Conservation (phyloP, 495 filamentous ascomycete species). For the Xylaria castorea region DNA sequence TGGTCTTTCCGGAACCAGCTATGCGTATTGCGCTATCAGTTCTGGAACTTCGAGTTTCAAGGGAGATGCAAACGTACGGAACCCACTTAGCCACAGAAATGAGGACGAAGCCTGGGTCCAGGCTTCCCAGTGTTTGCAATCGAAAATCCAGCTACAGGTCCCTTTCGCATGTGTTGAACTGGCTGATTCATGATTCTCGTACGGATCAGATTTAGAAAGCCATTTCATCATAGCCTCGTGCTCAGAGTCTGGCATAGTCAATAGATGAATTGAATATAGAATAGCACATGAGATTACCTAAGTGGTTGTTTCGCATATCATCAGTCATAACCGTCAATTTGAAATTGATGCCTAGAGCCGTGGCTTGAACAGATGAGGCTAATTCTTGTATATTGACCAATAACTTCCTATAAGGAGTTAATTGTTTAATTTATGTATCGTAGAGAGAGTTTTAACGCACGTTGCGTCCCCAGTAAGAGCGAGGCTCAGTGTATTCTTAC, state of each 20-base stretch:
- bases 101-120: not conserved
- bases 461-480: not conserved
- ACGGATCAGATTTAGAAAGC: not conserved
- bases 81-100: not conserved
- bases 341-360: not conserved
- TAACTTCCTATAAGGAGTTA: not conserved
- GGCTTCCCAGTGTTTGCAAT: not conserved
- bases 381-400: not conserved
- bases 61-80: not conserved
- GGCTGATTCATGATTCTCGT: not conserved
- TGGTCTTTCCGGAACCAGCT: not conserved
- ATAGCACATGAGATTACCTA: not conserved
- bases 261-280: not conserved
- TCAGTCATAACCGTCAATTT: not conserved
- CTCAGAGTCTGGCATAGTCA: not conserved
- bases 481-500: not conserved
- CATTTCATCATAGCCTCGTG: slow-evolving; percentile 1
- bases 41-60: not conserved
- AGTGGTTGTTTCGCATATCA: not conserved
- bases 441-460: not conserved
- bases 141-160: not conserved
- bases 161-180: not conserved
- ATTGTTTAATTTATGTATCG: not conserved
- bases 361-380: not conserved
- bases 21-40: not conserved